Base-by-base conservation (phyloP, 2,329 filamentous ascomycete genomes). In the Penicillium carneum region DNA sequence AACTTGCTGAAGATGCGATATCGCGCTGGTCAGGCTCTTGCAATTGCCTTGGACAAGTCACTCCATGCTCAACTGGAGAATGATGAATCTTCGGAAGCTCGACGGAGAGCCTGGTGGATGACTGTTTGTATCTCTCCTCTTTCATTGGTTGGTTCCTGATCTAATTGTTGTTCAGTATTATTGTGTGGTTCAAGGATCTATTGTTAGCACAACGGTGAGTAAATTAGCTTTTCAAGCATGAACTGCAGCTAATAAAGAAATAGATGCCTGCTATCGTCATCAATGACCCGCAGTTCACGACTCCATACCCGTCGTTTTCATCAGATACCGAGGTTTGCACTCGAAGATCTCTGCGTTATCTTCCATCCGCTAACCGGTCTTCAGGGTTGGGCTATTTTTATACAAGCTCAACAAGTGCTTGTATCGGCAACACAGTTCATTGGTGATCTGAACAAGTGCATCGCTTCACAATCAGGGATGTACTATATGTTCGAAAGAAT, bases 91-190 rank as follows among this genome's bases (percentile, higher is more conserved):
- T 67, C 76, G 6, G 80, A 82, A 64, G 79, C 78, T 43, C 75
- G 71, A 55, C 71, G 79, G 45, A 73, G 80, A 69, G 78, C 79
- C 42, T 82, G 80, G 80, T 82, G 80, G 80, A 82, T 82, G 79
- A 81, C 78, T 62, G 79, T 81, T 72, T 57, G 72, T 38, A 38
- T 6, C 7, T 18, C 42, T 56, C 11, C n/a, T 18, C 4, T 50
- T 52, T 29, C 26, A 23, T 29, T n/a, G 4, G 45, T 14, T 33
- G 14, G 7, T 18, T 34, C 36, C 7, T 46, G 18, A 29, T 23
- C 59, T 61, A 26, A 61, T 39, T 5, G 4, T 41, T 16, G 20
- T 31, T 14, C 63, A 81, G 78, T 82, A 80, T 61, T 80, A 80
- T 61, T 79, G 76, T 61, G 75, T 79, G 41, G 73, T 80, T 26